phyloP scores from a whole-genome alignment of 2,329 filamentous ascomycete genomes.

The Coleophoma crateriformis region DNA sequence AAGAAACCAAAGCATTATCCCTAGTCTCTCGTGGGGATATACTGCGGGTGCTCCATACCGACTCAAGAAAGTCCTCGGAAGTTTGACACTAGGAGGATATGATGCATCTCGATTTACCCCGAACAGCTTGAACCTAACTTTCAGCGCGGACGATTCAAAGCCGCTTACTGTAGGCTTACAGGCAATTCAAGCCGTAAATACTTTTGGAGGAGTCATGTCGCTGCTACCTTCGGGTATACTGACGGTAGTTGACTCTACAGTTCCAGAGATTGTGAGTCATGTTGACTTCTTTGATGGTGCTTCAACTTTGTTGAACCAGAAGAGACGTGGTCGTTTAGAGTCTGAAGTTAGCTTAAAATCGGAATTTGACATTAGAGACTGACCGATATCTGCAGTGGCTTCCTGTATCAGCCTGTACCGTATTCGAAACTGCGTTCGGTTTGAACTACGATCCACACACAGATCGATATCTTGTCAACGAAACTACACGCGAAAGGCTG shows the following conservation, averaged over 20 bases:
- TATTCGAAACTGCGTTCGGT: conserved; percentile 26
- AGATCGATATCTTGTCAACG: conserved; percentile 26
- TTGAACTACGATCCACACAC: conserved; percentile 20
- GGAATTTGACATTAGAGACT: no score
- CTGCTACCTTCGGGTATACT: neutral
- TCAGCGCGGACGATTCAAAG: conserved; percentile 29
- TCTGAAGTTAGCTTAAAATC: neutral
- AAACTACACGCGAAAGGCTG: conserved; percentile 19
- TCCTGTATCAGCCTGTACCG: conserved; percentile 14
- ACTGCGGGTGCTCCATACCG: conserved; percentile 34
- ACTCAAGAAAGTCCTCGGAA: conserved; percentile 25
- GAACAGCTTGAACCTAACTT: conserved; percentile 29
- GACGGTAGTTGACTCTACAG: neutral
- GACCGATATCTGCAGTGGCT: neutral
- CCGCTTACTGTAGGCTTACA: conserved; percentile 30
- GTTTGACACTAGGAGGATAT: conserved; percentile 33
- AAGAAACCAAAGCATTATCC: conserved; percentile 28
- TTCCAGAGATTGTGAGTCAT: neutral
- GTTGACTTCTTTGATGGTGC: neutral
- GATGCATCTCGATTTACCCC: conserved; percentile 30
- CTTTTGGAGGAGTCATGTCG: neutral
- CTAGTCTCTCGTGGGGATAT: conserved; percentile 33
- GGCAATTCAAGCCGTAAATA: conserved; percentile 21
- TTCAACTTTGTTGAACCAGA: neutral
- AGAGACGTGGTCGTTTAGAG: neutral